Base-by-base conservation (phyloP, 2,329 filamentous ascomycete species). In the Xylariaceae sp. region DNA sequence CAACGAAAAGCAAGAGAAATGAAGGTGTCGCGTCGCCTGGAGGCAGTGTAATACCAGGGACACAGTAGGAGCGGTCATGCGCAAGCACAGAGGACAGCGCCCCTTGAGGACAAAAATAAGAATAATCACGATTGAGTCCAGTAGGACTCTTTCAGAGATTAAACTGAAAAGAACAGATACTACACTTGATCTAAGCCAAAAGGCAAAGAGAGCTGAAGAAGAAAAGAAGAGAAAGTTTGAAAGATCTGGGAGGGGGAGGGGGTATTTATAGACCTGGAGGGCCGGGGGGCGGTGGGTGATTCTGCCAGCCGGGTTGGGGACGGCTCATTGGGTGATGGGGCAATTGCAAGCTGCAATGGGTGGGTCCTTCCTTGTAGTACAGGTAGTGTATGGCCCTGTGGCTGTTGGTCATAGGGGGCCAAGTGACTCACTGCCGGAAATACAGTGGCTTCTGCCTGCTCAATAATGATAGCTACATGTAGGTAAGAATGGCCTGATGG, bases 121-220 rank as follows among this genome's bases (percentile, higher is more conserved):
- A 81, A 80, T 88, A 90, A 91, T 88, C 83, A 81, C 74, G 75
- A 77, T 79, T 80, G 75, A 75, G 74, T 74, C 75, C 81, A 76
- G 56, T 86, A 79, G 82, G 76, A 74, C 75, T 77, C 78, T 89
- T 87, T 85, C 85, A 91, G 86, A 86, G 83, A 89, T 90, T 90
- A 91, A 90, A 89, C 86, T 91, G 83, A 88, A 86, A 89, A 90
- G 86, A 91, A 90, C 85, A 88, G 85, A 88, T 89, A 89, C 85
- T 89, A 88, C 84, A 89, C 84, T 88, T 89, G 85, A 89, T 89
- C 85, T 53, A 53, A 53, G 60, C 60, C 60, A 63, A 61, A 61
- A 62, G 60, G 60, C 71, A 74, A 75, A 75, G 72, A 55, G 48
- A 45, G 46, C 48, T 56, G 47, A 73, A 59, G 43, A 65, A 67